phyloP scores from a whole-genome alignment of 768 basidiomycete genomes.

The Suillus cothurnatus region DNA sequence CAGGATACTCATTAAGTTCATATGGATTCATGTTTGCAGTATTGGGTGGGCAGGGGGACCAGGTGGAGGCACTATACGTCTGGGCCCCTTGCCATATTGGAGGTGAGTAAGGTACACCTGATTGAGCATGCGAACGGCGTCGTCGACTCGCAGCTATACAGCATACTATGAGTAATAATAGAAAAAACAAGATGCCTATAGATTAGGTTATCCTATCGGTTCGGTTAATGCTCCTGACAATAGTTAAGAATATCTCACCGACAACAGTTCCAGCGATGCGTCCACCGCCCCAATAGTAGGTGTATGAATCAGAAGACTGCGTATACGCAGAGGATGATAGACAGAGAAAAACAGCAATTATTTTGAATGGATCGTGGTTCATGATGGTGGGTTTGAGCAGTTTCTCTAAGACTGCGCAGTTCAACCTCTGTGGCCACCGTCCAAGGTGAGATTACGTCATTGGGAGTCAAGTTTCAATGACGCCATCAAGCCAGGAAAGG shows the following conservation, averaged over 20 bases:
- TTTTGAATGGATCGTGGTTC: background rate
- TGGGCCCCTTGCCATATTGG: constrained; percentile 16
- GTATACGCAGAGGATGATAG: constrained; percentile 15
- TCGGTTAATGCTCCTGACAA: background rate
- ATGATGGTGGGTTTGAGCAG: background rate
- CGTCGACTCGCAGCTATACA: constrained; percentile 11
- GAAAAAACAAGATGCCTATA: constrained; percentile 14
- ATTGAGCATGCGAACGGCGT: constrained; percentile 5
- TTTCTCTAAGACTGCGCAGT: background rate
- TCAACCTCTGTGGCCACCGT: no score
- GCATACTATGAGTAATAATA: constrained; percentile 16
- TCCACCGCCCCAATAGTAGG: constrained; percentile 12
- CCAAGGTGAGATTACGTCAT: background rate
- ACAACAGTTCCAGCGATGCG: constrained; percentile 28
- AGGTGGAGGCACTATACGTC: constrained; percentile 9
- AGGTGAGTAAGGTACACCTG: background rate
- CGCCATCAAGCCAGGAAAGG: background rate
- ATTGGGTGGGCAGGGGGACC: background rate
- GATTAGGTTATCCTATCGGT: background rate
- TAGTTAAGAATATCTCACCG: constrained; percentile 16
- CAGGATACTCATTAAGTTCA: background rate
- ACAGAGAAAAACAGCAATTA: constrained; percentile 7
- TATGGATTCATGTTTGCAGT: background rate
- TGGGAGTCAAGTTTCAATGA: background rate
- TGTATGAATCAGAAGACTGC: constrained; percentile 12